Percentiles rank a stretch among this genome's conserved stretches.
Conservation (phyloP, 2,329 filamentous ascomycete species). For the Gnomoniopsis smithogilvyi region DNA sequence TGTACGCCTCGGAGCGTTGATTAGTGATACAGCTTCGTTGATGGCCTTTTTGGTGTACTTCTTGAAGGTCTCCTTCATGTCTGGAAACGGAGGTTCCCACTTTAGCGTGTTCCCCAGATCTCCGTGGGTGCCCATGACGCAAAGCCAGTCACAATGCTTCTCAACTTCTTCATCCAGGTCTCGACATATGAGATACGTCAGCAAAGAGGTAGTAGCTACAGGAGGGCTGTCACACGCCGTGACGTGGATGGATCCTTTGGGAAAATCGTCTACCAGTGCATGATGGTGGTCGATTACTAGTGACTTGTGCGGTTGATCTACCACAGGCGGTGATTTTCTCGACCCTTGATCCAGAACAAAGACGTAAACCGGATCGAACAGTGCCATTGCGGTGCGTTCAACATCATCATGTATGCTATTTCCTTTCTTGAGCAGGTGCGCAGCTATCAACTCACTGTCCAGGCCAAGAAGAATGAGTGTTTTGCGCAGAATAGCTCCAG, state of each 20-base stretch:
- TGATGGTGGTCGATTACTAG: conserved; percentile 66
- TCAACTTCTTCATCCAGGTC: conserved; percentile 49
- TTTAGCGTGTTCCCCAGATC: conserved; percentile 63
- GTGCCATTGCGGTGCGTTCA: conserved; percentile 49
- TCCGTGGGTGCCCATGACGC: conserved; percentile 62
- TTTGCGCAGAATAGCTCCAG: conserved; percentile 60
- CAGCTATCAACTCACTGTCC: conserved; percentile 46
- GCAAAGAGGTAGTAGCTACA: conserved; percentile 60
- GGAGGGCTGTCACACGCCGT: conserved; percentile 63
- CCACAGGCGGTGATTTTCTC: conserved; percentile 48
- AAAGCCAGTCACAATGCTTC: conserved; percentile 56
- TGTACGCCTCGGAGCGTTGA: conserved; percentile 64
- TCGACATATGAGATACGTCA: conserved; percentile 62
- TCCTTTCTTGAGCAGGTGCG: conserved; percentile 59
- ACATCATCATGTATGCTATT: conserved; percentile 52
- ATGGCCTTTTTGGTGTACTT: conserved; percentile 58
- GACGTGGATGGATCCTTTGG: conserved; percentile 49
- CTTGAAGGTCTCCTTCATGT: conserved; percentile 61
- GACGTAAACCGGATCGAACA: conserved; percentile 50
- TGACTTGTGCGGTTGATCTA: conserved; percentile 45
- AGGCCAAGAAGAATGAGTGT: conserved; percentile 59
- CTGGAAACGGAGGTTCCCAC: conserved; percentile 64
- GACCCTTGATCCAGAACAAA: conserved; percentile 67
- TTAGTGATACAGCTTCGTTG: conserved; percentile 59
- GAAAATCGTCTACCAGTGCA: conserved; percentile 52